These are phyloP conservation scores for Tetrapisispora nanseiensis DNA, from an alignment of 805 yeast species.

Conservation along the genomic window DNA sequence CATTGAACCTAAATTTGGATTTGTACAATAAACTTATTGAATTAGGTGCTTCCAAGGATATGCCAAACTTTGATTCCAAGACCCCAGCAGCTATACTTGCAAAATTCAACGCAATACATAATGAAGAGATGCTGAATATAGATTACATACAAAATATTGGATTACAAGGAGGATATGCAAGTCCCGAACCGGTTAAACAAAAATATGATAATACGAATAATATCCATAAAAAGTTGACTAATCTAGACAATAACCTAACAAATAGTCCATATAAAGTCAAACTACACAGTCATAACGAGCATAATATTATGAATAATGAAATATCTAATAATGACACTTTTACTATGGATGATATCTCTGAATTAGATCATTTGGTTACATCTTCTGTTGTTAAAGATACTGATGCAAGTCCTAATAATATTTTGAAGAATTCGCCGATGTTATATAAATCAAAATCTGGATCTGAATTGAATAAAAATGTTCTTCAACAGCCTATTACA, in stretches of 20 bases:
- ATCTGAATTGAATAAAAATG: constrained; percentile 8
- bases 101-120: constrained; percentile 13
- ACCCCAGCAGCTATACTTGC: constrained; percentile 24
- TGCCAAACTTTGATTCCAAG: constrained; percentile 23
- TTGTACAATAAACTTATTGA: constrained; percentile 25
- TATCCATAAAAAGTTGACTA: not conserved
- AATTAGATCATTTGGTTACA: constrained; percentile 19
- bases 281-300: not conserved
- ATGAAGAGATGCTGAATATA: not conserved
- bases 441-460: constrained; percentile 13
- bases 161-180: not conserved
- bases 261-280: not conserved
- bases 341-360: constrained; percentile 19
- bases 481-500: constrained; percentile 2
- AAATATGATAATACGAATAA: not conserved
- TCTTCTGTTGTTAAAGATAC: constrained; percentile 19
- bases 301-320: not conserved
- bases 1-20: constrained; percentile 26
- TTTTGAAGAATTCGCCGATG: constrained; percentile 19
- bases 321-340: constrained; percentile 1
- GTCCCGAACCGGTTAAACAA: constrained; percentile 1
- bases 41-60: constrained; percentile 26
- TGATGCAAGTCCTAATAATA: constrained; percentile 8
- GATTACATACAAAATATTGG: not conserved
- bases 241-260: not conserved